Evolutionary conservation across 1,284 basidiomycete species (phyloP).

Genomic region (Volvariella volvacea): DNA sequence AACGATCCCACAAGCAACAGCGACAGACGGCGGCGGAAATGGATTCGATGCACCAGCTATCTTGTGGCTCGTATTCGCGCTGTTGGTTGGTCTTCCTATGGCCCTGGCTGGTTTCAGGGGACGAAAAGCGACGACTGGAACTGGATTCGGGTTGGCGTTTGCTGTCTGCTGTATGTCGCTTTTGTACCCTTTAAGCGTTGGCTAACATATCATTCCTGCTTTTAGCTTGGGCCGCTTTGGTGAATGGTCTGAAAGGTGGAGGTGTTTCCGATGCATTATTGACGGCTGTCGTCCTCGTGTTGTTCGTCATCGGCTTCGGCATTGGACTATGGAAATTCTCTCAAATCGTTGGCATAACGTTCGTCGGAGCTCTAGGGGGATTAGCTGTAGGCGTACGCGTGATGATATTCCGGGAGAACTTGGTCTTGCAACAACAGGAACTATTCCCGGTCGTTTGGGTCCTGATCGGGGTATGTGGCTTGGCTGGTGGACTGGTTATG

Average conservation of each 20-base stretch:
- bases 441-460: constrained; percentile 47
- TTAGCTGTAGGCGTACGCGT: constrained; percentile 51
- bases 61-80: constrained; percentile 50
- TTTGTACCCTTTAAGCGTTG: constrained; percentile 2
- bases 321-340: constrained; percentile 46
- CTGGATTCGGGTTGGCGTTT: constrained; percentile 41
- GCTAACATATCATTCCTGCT: constrained; percentile 5
- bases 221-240: constrained; percentile 53
- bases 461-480: constrained; percentile 36
- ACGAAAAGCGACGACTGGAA: constrained; percentile 47
- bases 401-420: constrained; percentile 38
- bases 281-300: constrained; percentile 37
- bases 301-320: constrained; percentile 44
- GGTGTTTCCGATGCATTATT: constrained; percentile 48
- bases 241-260: constrained; percentile 43
- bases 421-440: constrained; percentile 34
- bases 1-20: constrained; percentile 43
- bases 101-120: constrained; percentile 48
- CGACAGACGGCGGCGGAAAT: constrained; percentile 51
- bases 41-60: constrained; percentile 42
- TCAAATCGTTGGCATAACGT: constrained; percentile 35
- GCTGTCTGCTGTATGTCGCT: constrained; percentile 39
- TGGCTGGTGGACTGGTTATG: constrained; percentile 32
- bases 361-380: constrained; percentile 45
- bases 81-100: constrained; percentile 46